Percentiles rank a stretch among this genome's conserved stretches.
Conservation (phyloP, 2,329 filamentous ascomycete genomes). For the Elsinoe australis region DNA sequence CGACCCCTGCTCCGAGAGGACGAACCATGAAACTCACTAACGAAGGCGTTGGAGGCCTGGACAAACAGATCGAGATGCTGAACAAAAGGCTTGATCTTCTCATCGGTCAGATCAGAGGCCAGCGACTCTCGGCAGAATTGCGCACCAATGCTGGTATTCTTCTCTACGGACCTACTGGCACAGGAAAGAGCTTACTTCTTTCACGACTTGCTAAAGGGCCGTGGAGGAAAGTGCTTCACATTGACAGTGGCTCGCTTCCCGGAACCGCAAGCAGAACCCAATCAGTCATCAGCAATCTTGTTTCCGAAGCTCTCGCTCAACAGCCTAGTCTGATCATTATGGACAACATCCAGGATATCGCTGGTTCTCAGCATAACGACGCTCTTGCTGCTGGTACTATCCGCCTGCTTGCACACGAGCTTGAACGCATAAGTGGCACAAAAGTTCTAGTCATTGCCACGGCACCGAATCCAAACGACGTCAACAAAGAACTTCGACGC, state of each 20-base stretch:
- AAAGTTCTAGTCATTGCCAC: conserved; percentile 67
- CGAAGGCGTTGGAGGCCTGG: conserved; percentile 59
- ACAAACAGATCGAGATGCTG: conserved; percentile 54
- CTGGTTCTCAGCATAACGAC: conserved; percentile 49
- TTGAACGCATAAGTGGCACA: conserved; percentile 48
- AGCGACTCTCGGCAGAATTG: conserved; percentile 22
- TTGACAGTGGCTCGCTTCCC: conserved; percentile 42
- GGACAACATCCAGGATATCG: conserved; percentile 66
- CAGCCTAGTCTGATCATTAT: conserved; percentile 74
- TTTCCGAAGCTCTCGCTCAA: conserved; percentile 58
- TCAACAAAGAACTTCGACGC: conserved; percentile 62
- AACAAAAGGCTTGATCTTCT: conserved; percentile 54
- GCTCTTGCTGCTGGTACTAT: conserved; percentile 30
- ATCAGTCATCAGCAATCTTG: conserved; percentile 54
- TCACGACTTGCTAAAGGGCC: conserved; percentile 54
- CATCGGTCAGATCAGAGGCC: conserved; percentile 23
- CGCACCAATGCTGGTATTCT: conserved; percentile 52
- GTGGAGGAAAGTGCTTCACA: conserved; percentile 62
- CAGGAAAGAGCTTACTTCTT: conserved; percentile 73
- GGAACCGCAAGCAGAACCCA: conserved; percentile 35
- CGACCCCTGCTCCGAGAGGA: conserved; percentile 11
- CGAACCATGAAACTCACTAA: conserved; percentile 28
- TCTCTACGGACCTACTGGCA: conserved; percentile 74
- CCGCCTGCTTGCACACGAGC: conserved; percentile 42
- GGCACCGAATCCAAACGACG: conserved; percentile 62